Base-by-base conservation (phyloP, 257 asterid species). In the Solanum infundibuliforme region DNA sequence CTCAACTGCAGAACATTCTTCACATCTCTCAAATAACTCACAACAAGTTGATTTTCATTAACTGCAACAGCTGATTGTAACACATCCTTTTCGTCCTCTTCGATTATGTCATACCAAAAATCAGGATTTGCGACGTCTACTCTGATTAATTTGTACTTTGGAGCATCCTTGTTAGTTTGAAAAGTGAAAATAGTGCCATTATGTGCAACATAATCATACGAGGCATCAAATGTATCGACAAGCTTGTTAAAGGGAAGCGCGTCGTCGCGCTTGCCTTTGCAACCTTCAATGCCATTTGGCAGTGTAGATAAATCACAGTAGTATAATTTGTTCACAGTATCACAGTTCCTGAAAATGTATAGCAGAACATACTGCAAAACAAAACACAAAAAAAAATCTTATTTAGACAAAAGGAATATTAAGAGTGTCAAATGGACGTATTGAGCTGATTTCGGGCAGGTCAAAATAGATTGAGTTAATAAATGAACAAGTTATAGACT, bases 221-320 rank as follows among this genome's bases (percentile, higher is more conserved):
- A 91, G 89, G 99, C 99, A 55, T 95, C 98, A 86, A 97, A 96
- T 8, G 88, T 91, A 85, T 95, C 98, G 8, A 97, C 88, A 87
- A 97, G 98, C 93, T 94, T 97, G 88, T 91, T 94, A 89, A 96
- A 96, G 86, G 99, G 98, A 89, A 97, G 98, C 83, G 91, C 83
- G 35, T 89, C 85, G 21, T 89, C 91, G 29, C 82, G 90, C 87
- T 86, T 85, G 72, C 97, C 97, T 88, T 90, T 93, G 88, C 83
- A 94, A 83, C 95, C 92, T 90, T 91, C 93, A 76, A 95, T 98
- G 60, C 98, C 99, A 85, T 88, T 87, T 7, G 98, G 92, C 18
- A 94, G 95, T 41, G 91, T 72, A 86, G 96, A 89, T 58, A 97
- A 84, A 91, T 95, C 95, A 90, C 96, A 97, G 93, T 93, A 95